A percentile compares a stretch with the other conserved stretches of the same genome.
Conservation (phyloP, 1,284 basidiomycete species). For the Caloboletus inedulis region DNA sequence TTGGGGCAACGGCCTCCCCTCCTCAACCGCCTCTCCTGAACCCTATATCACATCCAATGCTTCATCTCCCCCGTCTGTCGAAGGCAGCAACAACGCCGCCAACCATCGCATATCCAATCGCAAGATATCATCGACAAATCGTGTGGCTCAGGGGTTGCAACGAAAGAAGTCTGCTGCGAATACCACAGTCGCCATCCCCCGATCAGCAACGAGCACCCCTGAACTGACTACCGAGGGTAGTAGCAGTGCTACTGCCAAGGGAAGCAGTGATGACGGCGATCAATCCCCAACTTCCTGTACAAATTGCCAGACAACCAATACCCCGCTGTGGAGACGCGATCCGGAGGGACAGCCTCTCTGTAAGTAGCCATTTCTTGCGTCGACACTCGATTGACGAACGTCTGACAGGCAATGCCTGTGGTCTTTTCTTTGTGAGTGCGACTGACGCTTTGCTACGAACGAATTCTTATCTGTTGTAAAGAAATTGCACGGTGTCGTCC, state of each 20-base stretch:
- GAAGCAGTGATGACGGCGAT: conserved; percentile 63
- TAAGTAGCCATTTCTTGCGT: conserved; percentile 35
- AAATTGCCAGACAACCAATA: conserved; percentile 95
- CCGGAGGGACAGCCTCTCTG: conserved; percentile 94
- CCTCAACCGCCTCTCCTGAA: conserved; percentile 74
- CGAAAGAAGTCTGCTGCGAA: conserved; percentile 48
- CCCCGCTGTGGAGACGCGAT: conserved; percentile 92
- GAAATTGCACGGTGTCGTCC: conserved; percentile 94
- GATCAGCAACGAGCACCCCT: conserved; percentile 55
- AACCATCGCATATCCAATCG: conserved; percentile 35
- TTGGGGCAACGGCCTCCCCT: conserved; percentile 67
- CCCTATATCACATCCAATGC: conserved; percentile 64
- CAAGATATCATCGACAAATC: conserved; percentile 62
- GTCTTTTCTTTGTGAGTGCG: conserved; percentile 80
- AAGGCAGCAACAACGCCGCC: conserved; percentile 39
- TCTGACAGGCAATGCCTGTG: conserved; percentile 74
- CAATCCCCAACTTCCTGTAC: conserved; percentile 80
- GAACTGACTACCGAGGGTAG: conserved; percentile 41
- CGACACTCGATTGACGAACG: conserved; percentile 12
- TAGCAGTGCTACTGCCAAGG: conserved; percentile 36
- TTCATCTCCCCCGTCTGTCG: conserved; percentile 65
- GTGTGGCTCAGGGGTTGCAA: conserved; percentile 48
- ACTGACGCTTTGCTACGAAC: conserved; percentile 2
- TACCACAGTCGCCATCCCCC: conserved; percentile 35
- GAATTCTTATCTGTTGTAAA: conserved; percentile 34